phyloP scores from a whole-genome alignment of 2,329 filamentous ascomycete genomes.

The Nannizzia gypsea region DNA sequence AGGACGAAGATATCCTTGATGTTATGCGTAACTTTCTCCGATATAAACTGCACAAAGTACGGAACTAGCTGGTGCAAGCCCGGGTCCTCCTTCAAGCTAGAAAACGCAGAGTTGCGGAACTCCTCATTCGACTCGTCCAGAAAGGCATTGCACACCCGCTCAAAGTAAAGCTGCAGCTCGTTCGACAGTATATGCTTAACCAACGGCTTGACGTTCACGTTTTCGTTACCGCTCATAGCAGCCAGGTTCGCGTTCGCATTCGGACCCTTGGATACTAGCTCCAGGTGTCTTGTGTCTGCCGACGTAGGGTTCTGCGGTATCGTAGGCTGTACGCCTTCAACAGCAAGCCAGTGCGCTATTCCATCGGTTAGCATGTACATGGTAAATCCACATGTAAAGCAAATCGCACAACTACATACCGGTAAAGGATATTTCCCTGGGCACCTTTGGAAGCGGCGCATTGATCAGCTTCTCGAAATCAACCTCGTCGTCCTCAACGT shows the following conservation, averaged over 20 bases:
- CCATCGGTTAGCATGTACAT: not conserved
- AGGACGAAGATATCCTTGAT: slow-evolving; percentile 83
- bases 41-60: slow-evolving; percentile 92
- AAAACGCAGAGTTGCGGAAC: slow-evolving; percentile 71
- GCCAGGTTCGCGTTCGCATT: slow-evolving; percentile 77
- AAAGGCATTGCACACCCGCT: slow-evolving; percentile 81
- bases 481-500: slow-evolving; percentile 95
- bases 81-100: slow-evolving; percentile 76
- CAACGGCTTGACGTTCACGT: slow-evolving; percentile 69
- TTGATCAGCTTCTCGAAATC: slow-evolving; percentile 99
- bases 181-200: slow-evolving; percentile 96
- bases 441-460: slow-evolving; percentile 85
- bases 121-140: slow-evolving; percentile 75
- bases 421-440: slow-evolving; percentile 82
- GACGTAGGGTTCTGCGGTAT: slow-evolving; percentile 93
- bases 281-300: slow-evolving; percentile 68
- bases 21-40: slow-evolving; percentile 89
- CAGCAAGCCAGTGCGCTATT: slow-evolving; percentile 86
- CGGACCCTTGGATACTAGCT: slow-evolving; percentile 79
- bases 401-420: slow-evolving; percentile 42
- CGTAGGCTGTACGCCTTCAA: slow-evolving; percentile 91
- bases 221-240: slow-evolving; percentile 71
- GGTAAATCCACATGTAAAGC: not conserved
- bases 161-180: slow-evolving; percentile 92
- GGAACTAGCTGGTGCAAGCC: slow-evolving; percentile 90